Base-by-base conservation (phyloP, 768 basidiomycete species). In the Calocybe indica region DNA sequence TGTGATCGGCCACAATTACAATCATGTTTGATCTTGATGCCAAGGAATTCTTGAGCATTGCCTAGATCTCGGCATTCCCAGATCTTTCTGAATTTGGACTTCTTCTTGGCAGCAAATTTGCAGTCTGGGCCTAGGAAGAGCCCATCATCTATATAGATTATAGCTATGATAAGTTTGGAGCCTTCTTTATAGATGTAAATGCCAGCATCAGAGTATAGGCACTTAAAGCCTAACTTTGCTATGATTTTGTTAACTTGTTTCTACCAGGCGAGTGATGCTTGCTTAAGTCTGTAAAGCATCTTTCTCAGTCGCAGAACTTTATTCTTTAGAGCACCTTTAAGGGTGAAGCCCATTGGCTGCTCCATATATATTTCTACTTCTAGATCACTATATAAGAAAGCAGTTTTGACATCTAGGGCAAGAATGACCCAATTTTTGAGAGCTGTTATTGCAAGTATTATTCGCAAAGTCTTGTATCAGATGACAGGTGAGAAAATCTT, bases 401-500 rank as follows among this genome's bases (percentile, higher is more conserved):
- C 60, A 12, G 51, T 53, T 52, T 52, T 52, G 9, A 58, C 49
- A 43, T 60, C 57, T 14, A 59, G 43, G 1, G 33, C 46, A 11
- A 49, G 44, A 11, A 57, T 41, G 11, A 52, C 45, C 45, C 47
- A 51, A 28, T 55, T 45, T 5, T 52, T 36, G 9, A 45, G 6
- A 6, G 56, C 51, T 6, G 57, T 57, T 7, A 62, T 37, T 1
- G 62, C 62, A 7, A 69, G 15, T 7, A n/a, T n/a, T n/a, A n/a
- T n/a, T n/a, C n/a, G n/a, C n/a, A n/a, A n/a, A n/a, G n/a, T n/a
- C n/a, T n/a, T 66, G 49, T 0, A 51, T 8, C 48, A 15, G 0
- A 65, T 60, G 0, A 66, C 60, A 0, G 62, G 67, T 2, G 66
- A 43, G 40, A 60, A 70, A 0, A 63, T 71, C 22, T 69, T 62